These are phyloP conservation scores for Brassica napus DNA, from an alignment of 345 rosid species.

Conservation along the genomic window Da-Ae NC_063446.1:28859501-28860000, in stretches of 20 bases:
- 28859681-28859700: conserved; percentile 79
- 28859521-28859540: conserved; percentile 66
- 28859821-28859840: conserved; percentile 5
- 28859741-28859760: not conserved
- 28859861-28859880: conserved; percentile 50
- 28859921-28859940: conserved; percentile 43
- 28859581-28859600: conserved; percentile 73
- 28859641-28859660: conserved; percentile 43
- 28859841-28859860: conserved; percentile 2
- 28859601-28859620: conserved; percentile 70
- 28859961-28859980: conserved; percentile 71
- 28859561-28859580: conserved; percentile 71
- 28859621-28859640: conserved; percentile 61
- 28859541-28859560: conserved; percentile 74
- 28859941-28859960: conserved; percentile 55
- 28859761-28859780: not conserved
- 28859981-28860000: conserved; percentile 87
- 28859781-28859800: not conserved
- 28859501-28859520: conserved; percentile 56
- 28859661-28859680: conserved; percentile 79
- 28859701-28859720: conserved; percentile 80
- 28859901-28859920: conserved; percentile 66
- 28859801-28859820: conserved; percentile 20
- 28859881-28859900: conserved; percentile 79
- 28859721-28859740: conserved; percentile 70